These are phyloP conservation scores for Ramaria rubella DNA, from an alignment of 768 basidiomycete genomes.

Conservation along the genomic window DNA sequence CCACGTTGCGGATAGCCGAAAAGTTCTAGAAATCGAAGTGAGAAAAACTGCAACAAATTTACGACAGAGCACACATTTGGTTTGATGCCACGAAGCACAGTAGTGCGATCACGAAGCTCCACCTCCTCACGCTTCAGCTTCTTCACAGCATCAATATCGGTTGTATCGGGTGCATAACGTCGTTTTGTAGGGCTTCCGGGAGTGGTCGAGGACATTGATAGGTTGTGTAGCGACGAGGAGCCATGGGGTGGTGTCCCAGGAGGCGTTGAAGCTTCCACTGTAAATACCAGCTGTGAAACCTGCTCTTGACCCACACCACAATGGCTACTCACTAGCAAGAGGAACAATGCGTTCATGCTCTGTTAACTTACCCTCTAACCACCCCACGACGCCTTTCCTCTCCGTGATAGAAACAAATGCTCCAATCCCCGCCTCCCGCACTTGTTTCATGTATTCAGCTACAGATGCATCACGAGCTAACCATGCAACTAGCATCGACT, in stretches of 20 bases:
- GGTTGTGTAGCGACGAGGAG: slow-evolving; percentile 10
- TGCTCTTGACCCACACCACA: not conserved
- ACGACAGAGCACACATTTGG: slow-evolving; percentile 54
- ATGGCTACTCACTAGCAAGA: slow-evolving; percentile 33
- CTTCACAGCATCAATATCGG: slow-evolving; percentile 82
- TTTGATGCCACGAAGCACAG: slow-evolving; percentile 77
- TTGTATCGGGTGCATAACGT: slow-evolving; percentile 69
- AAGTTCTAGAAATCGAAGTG: slow-evolving; percentile 59
- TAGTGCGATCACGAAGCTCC: slow-evolving; percentile 77
- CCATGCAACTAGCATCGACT: slow-evolving; percentile 84
- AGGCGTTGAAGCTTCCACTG: slow-evolving; percentile 47
- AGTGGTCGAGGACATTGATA: slow-evolving; percentile 14
- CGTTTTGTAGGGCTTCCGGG: slow-evolving; percentile 47
- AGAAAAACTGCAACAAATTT: not conserved
- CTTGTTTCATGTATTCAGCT: slow-evolving; percentile 86
- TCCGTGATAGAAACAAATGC: slow-evolving; percentile 81
- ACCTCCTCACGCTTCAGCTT: slow-evolving; percentile 69
- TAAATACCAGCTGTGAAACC: slow-evolving; percentile 9
- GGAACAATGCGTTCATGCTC: slow-evolving; percentile 48
- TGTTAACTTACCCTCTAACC: slow-evolving; percentile 56
- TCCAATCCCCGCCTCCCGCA: slow-evolving; percentile 66
- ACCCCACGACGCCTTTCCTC: slow-evolving; percentile 79
- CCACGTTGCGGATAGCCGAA: slow-evolving; percentile 54
- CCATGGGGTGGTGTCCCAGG: slow-evolving; percentile 45
- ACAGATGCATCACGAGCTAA: slow-evolving; percentile 61